A percentile compares a stretch with the other conserved stretches of the same genome.
These are phyloP conservation scores for Prasinococcaceae sp. DNA, from an alignment of 139 green algal genomes.

Conservation along the genomic window DNA sequence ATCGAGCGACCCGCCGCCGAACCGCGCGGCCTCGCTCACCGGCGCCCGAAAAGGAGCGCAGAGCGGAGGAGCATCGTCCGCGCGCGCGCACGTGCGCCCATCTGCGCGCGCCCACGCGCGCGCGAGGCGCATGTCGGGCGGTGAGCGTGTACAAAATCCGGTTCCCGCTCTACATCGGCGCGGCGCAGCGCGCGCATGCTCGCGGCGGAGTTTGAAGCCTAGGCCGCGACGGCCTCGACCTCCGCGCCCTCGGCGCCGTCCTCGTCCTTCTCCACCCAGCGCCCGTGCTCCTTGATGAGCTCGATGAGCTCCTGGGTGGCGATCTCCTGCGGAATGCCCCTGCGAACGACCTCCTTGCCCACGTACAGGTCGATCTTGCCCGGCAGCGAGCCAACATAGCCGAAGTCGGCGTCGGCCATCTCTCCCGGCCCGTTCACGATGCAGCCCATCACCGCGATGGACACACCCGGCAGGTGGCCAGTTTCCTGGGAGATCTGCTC, in stretches of 20 bases:
- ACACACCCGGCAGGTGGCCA: slow-evolving; percentile 73
- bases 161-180: neutral
- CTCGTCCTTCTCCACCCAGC: slow-evolving; percentile 73
- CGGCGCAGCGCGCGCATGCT: neutral
- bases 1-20: neutral
- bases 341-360: slow-evolving; percentile 91
- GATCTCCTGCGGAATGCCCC: slow-evolving; percentile 64
- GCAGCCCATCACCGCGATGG: slow-evolving; percentile 97
- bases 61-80: neutral
- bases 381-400: slow-evolving; percentile 44
- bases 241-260: slow-evolving; percentile 26
- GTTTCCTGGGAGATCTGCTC: slow-evolving; percentile 80
- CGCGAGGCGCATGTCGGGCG: neutral
- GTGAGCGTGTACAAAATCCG: neutral
- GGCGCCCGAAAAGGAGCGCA: neutral
- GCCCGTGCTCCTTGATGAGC: slow-evolving; percentile 91
- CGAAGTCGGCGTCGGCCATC: slow-evolving; percentile 98
- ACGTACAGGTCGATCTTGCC: slow-evolving; percentile 99
- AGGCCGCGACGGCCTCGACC: neutral
- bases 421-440: slow-evolving; percentile 97
- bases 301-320: slow-evolving; percentile 83
- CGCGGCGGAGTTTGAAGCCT: neutral
- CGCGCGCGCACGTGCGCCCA: neutral
- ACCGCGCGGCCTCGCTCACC: neutral
- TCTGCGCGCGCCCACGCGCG: neutral